Evolutionary conservation across 2,329 filamentous ascomycete species (phyloP), one percentile per base, ranked within the genome.

Genomic region (Claviceps sp.): DNA sequence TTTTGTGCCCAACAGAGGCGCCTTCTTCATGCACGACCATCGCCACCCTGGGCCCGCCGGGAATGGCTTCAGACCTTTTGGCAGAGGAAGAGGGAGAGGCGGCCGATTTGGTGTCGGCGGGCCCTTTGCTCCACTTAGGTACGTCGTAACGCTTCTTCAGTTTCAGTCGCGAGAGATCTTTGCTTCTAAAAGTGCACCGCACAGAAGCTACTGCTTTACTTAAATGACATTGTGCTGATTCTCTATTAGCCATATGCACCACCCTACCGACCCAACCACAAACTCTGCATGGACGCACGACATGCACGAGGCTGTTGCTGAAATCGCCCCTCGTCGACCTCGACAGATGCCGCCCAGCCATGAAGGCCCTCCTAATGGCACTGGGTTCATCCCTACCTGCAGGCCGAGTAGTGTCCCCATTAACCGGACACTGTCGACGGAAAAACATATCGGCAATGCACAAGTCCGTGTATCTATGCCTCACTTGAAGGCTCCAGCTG

Each of bases 1-100:
- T 11, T 95, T 95, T 69, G 91, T 96, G 51, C 91, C 93, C 50
- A 96, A 94, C 62, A 78, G 91, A 58, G 93, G 93, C 53, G 85
- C 87, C 55, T 97, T 97, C 74, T 97, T 96, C 72, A 89, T 97
- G 80, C 91, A 97, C 67, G 93, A 97, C 65, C 88, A 93, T 62
- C 80, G 88, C 55, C 83, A 88, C 59, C 80, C 85, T 52, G 85
- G 85, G n/a, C 79, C 83, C 45, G 80, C 82, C 57, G 78, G 83
- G 50, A 91, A 90, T 67, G 85, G 85, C 50, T 88, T 91, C 67
- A 77, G 86, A 52, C 79, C 83, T 13, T 85, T 83, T 65, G 78
- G 78, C 36, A 77, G 83, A 67, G 83, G 80, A 57, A 74, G 79
- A 67, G 87, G 81, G 48, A 71, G 79, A 61, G 76, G 78, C 53